These are phyloP conservation scores for Yamadazyma laniorum DNA, from an alignment of 805 yeast genomes.

Conservation along the genomic window DNA sequence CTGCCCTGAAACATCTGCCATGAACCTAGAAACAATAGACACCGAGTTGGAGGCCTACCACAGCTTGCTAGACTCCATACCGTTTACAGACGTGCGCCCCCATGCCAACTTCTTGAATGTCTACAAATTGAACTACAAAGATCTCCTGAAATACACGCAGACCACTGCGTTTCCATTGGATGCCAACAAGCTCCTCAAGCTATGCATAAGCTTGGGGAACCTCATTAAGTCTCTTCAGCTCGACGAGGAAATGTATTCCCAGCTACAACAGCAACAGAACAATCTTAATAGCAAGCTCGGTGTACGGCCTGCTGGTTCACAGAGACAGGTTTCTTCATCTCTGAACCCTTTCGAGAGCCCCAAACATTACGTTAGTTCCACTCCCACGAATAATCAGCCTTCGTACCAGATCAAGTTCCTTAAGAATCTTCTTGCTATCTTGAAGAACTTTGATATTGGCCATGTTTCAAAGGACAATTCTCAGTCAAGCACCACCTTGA, in stretches of 20 bases:
- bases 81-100: conserved; percentile 24
- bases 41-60: conserved; percentile 16
- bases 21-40: conserved; percentile 11
- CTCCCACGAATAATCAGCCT: conserved; percentile 20
- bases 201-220: conserved; percentile 44
- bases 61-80: conserved; percentile 32
- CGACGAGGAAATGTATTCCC: conserved; percentile 31
- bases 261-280: conserved; percentile 17
- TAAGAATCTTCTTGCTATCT: conserved; percentile 28
- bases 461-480: conserved; percentile 8
- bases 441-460: conserved; percentile 43
- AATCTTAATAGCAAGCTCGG: not conserved
- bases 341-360: conserved; percentile 15
- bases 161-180: conserved; percentile 30
- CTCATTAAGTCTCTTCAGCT: conserved; percentile 33
- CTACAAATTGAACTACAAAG: conserved; percentile 29
- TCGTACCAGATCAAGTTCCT: conserved; percentile 33
- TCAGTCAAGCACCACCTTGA: conserved; percentile 11
- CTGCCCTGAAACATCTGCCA: too few species aligned
- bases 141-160: conserved; percentile 9
- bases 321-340: conserved; percentile 1
- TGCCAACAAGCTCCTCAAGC: conserved; percentile 35
- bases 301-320: not conserved
- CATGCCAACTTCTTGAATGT: conserved; percentile 28
- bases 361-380: conserved; percentile 14